Evolutionary conservation across 371 early-diverging fungal species (phyloP).

Genomic region (Nematocida displodere): DNA sequence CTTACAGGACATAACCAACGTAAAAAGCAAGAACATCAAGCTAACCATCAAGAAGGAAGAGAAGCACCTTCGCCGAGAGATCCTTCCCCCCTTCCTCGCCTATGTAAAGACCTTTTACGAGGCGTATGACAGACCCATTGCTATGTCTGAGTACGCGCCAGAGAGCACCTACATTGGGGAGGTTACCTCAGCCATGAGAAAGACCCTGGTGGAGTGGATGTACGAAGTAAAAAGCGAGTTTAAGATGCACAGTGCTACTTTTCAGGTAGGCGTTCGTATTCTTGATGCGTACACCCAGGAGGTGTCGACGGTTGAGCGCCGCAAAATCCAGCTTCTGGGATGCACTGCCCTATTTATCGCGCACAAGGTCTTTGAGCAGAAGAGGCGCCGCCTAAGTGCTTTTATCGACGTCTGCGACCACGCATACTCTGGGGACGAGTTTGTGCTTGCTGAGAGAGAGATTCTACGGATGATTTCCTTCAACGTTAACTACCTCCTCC

Average conservation of each 20-base stretch:
- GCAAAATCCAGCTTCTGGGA: slow-evolving; percentile 62
- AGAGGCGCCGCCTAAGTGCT: slow-evolving; percentile 5
- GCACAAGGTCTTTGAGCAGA: slow-evolving; percentile 58
- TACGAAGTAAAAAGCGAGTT: slow-evolving; percentile 63
- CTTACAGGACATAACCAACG: slow-evolving; percentile 64
- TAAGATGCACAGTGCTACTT: slow-evolving; percentile 50
- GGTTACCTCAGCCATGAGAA: slow-evolving; percentile 45
- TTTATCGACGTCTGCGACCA: slow-evolving; percentile 60
- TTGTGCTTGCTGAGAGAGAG: slow-evolving; percentile 56
- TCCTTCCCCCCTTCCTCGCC: slow-evolving; percentile 12
- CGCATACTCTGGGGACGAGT: slow-evolving; percentile 49
- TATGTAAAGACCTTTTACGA: slow-evolving; percentile 32
- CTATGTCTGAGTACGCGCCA: not conserved
- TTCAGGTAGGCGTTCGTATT: slow-evolving; percentile 52
- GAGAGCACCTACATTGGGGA: not conserved
- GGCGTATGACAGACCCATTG: not conserved
- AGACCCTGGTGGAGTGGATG: slow-evolving; percentile 61
- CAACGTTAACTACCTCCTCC: slow-evolving; percentile 30
- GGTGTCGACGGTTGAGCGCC: slow-evolving; percentile 4
- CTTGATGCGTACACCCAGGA: slow-evolving; percentile 57
- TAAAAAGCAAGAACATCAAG: slow-evolving; percentile 57
- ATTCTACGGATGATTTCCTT: slow-evolving; percentile 52
- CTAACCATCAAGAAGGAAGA: slow-evolving; percentile 61
- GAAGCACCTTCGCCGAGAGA: slow-evolving; percentile 11
- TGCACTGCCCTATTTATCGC: slow-evolving; percentile 56